These are phyloP conservation scores for Fusarium pininemorale DNA, from an alignment of 2,329 filamentous ascomycete species.

Conservation along the genomic window DNA sequence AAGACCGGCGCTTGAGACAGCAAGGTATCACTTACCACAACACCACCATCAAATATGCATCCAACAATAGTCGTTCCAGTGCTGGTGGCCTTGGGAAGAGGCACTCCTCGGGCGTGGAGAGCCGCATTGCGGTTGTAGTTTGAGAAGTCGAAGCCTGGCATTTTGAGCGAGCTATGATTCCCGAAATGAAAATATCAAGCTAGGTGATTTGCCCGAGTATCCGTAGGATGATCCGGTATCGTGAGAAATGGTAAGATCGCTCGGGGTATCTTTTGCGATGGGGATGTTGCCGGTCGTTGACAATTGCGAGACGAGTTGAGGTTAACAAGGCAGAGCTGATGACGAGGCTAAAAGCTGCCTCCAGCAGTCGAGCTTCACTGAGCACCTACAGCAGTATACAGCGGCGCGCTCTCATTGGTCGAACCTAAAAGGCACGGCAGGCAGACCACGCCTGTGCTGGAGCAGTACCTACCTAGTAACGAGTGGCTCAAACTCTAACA, in stretches of 20 bases:
- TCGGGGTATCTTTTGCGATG: conserved; percentile 37
- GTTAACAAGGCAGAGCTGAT: conserved; percentile 54
- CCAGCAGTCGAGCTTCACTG: conserved; percentile 43
- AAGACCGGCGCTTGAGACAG: background rate
- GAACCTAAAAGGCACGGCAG: background rate
- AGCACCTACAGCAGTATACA: conserved; percentile 7
- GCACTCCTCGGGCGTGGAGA: conserved; percentile 91
- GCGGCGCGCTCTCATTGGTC: conserved; percentile 41
- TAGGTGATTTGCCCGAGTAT: background rate
- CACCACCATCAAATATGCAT: conserved; percentile 94
- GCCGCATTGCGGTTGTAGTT: conserved; percentile 99
- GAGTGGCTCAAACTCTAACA: conserved; percentile 34
- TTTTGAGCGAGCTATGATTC: conserved; percentile 57
- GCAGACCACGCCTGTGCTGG: background rate
- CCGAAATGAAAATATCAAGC: conserved; percentile 19
- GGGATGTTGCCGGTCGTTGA: conserved; percentile 32
- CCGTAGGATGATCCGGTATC: background rate
- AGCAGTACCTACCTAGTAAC: background rate
- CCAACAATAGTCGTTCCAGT: conserved; percentile 99
- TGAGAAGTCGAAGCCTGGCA: conserved; percentile 99
- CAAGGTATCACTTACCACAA: conserved; percentile 73
- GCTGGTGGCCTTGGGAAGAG: conserved; percentile 95
- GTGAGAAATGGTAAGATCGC: conserved; percentile 19
- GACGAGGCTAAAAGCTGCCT: conserved; percentile 66
- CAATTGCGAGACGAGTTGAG: conserved; percentile 26